These are phyloP conservation scores for Actinomortierella ambigua DNA, from an alignment of 371 early-diverging fungal species.

Conservation along the genomic window DNA sequence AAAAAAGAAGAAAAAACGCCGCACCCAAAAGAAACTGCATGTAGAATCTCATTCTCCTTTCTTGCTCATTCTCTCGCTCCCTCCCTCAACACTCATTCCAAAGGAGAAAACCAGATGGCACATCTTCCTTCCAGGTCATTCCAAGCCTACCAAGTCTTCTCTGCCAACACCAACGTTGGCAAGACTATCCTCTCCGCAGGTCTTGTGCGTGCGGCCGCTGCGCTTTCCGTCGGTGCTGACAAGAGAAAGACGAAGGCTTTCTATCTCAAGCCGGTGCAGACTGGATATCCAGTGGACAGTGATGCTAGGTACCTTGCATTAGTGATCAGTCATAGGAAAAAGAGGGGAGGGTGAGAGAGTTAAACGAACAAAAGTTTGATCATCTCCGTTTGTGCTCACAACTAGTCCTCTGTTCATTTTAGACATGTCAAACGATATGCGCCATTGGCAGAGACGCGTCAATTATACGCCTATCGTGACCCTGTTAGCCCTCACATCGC, in stretches of 20 bases:
- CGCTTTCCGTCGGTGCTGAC: slow-evolving; percentile 44
- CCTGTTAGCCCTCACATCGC: slow-evolving; percentile 84
- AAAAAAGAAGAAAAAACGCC: no score
- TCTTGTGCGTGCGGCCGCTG: slow-evolving; percentile 61
- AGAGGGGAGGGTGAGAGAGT: no score
- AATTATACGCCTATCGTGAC: slow-evolving; percentile 71
- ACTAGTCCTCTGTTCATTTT: slow-evolving; percentile 1
- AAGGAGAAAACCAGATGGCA: slow-evolving; percentile 14
- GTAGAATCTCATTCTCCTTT: no score
- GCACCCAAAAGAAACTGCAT: no score
- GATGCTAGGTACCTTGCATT: slow-evolving; percentile 65
- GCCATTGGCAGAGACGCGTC: slow-evolving; percentile 51
- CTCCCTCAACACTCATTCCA: no score
- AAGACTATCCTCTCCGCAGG: slow-evolving; percentile 83
- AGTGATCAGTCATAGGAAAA: no score
- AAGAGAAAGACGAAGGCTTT: slow-evolving; percentile 54
- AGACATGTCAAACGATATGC: slow-evolving; percentile 67
- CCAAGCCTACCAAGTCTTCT: slow-evolving; percentile 75
- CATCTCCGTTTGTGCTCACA: no score
- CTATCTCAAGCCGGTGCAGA: slow-evolving; percentile 86
- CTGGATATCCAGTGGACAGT: slow-evolving; percentile 81
- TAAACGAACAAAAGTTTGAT: no score
- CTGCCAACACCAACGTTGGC: slow-evolving; percentile 86
- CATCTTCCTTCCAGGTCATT: slow-evolving; percentile 60
- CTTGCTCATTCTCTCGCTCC: no score